Percentiles rank a stretch among this genome's conserved stretches.
These are phyloP conservation scores for Incumbomyces delicatus DNA, from an alignment of 2,329 filamentous ascomycete genomes.

Conservation along the genomic window DNA sequence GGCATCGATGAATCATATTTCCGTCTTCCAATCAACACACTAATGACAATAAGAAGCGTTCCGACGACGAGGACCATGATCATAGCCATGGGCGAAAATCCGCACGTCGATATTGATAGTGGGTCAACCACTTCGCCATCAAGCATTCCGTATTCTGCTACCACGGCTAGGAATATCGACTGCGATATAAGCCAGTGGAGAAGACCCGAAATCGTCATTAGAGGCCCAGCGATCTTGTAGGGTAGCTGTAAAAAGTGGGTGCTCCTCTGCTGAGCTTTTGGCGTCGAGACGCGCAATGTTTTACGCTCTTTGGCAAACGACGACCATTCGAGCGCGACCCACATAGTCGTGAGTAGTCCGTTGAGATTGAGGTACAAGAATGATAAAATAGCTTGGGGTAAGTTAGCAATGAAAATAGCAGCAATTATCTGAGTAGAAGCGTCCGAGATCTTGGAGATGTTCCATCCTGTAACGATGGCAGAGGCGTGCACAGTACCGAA, in stretches of 20 bases:
- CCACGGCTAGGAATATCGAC: constrained; percentile 32
- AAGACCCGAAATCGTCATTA: constrained; percentile 23
- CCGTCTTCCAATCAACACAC: constrained; percentile 13
- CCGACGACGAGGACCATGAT: constrained; percentile 14
- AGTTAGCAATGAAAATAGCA: constrained; percentile 25
- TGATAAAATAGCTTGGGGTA: constrained; percentile 28
- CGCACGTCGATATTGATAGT: constrained; percentile 13
- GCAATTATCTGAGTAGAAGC: constrained; percentile 5
- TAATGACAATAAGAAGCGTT: constrained; percentile 8
- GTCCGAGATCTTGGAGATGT: background rate
- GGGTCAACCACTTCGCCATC: constrained; percentile 6
- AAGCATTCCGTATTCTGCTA: constrained; percentile 20
- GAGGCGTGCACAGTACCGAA: constrained; percentile 16
- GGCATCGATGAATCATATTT: constrained; percentile 22
- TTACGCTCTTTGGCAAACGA: constrained; percentile 29
- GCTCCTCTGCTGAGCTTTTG: constrained; percentile 27
- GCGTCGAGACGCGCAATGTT: constrained; percentile 30
- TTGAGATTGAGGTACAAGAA: constrained; percentile 30
- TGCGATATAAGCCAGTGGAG: constrained; percentile 39
- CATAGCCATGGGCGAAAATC: constrained; percentile 20
- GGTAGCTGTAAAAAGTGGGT: constrained; percentile 35
- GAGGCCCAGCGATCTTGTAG: constrained; percentile 28
- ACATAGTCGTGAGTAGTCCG: constrained; percentile 35
- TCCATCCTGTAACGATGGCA: constrained; percentile 14
- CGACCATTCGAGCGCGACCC: constrained; percentile 40